Percentiles rank a stretch among this genome's conserved stretches.
These are phyloP conservation scores for Lenzites betulinus DNA, from an alignment of 768 basidiomycete genomes.

Conservation along the genomic window DNA sequence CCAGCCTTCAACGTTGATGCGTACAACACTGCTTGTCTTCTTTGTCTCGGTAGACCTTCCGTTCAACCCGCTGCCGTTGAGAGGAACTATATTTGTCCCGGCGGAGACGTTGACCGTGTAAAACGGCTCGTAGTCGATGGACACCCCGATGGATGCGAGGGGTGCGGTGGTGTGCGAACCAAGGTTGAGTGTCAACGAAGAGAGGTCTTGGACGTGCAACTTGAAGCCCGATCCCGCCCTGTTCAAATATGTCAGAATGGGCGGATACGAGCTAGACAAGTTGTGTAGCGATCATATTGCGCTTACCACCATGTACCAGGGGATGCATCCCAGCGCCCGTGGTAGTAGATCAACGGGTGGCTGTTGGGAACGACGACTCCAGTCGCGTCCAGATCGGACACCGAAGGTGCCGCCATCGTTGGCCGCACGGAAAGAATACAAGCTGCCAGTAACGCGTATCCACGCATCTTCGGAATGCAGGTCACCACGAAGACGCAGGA, in stretches of 20 bases:
- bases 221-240: slow-evolving; percentile 61
- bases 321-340: slow-evolving; percentile 54
- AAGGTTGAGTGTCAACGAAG: slow-evolving; percentile 45
- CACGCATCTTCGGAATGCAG: background rate
- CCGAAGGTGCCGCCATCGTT: background rate
- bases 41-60: background rate
- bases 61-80: slow-evolving; percentile 21
- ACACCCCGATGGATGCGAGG: slow-evolving; percentile 48
- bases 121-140: slow-evolving; percentile 49
- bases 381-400: background rate
- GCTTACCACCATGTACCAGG: slow-evolving; percentile 61
- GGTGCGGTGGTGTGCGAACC: slow-evolving; percentile 53
- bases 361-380: slow-evolving; percentile 33
- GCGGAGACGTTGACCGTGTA: slow-evolving; percentile 48
- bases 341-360: slow-evolving; percentile 48
- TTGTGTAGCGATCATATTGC: background rate
- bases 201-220: slow-evolving; percentile 45
- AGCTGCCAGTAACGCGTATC: background rate
- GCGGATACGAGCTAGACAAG: background rate
- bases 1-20: slow-evolving; percentile 59
- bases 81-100: slow-evolving; percentile 47
- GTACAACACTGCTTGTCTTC: slow-evolving; percentile 34
- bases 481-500: background rate
- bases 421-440: background rate
- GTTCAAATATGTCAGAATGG: background rate